Evolutionary conservation across 345 rosid species (phyloP).

Genomic region (Linum lewisii): DNA sequence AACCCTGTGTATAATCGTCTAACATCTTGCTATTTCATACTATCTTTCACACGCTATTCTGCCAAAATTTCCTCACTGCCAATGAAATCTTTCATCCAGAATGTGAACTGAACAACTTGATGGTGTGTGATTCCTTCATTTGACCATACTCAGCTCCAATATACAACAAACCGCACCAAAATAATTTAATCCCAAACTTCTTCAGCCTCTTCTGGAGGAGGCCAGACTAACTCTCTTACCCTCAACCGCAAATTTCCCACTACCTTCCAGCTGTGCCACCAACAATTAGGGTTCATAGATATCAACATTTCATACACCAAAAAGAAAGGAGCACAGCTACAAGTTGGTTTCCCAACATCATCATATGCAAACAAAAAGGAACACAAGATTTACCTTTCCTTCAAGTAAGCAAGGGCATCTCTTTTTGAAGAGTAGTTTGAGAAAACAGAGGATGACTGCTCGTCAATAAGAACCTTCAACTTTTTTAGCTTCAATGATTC

Average conservation of each 20-base stretch:
- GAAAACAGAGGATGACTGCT: conserved; percentile 39
- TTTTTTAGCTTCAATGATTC: conserved; percentile 64
- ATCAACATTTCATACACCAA: no score
- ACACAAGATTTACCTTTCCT: conserved; percentile 28
- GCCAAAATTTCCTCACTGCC: no score
- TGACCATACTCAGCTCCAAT: conserved; percentile 10
- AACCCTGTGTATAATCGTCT: no score
- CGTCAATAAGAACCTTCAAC: conserved; percentile 61
- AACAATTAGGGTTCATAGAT: neutral
- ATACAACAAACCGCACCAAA: conserved; percentile 11
- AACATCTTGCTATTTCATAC: no score
- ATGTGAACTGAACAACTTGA: no score
- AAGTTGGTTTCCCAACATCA: no score
- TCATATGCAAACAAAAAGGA: no score
- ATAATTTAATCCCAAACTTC: conserved; percentile 6
- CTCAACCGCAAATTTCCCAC: conserved; percentile 49
- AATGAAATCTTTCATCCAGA: no score
- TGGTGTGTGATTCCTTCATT: no score
- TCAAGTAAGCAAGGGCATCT: conserved; percentile 54
- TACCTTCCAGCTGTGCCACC: conserved; percentile 61
- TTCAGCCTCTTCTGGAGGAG: conserved; percentile 32
- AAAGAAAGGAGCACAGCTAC: no score
- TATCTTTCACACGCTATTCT: no score
- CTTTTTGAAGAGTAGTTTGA: conserved; percentile 45
- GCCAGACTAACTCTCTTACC: conserved; percentile 63